These are phyloP conservation scores for Abortiporus biennis DNA, from an alignment of 1,284 basidiomycete species.

Conservation along the genomic window DNA sequence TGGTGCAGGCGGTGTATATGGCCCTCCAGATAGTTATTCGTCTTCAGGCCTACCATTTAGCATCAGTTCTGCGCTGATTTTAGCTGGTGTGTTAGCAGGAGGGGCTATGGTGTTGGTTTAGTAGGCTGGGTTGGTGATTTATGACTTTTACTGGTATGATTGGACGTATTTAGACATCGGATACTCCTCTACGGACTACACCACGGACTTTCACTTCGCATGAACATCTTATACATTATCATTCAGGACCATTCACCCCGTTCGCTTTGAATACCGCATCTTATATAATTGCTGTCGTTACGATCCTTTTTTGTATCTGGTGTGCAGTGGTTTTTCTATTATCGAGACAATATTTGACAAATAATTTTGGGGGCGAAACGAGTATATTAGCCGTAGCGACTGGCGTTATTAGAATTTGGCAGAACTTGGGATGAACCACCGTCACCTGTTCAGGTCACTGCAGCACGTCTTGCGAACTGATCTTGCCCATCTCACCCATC, in stretches of 20 bases:
- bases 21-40: constrained; percentile 59
- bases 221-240: constrained; percentile 7
- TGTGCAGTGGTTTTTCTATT: too few species aligned
- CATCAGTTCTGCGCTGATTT: constrained; percentile 30
- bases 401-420: too few species aligned
- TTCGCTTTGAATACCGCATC: background rate
- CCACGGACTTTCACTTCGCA: constrained; percentile 9
- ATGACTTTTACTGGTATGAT: constrained; percentile 1
- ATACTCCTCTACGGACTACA: constrained; percentile 11
- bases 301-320: too few species aligned
- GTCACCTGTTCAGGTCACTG: constrained; percentile 7
- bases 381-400: too few species aligned
- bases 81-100: constrained; percentile 39
- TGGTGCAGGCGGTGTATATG: constrained; percentile 36
- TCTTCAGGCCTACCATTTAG: constrained; percentile 44
- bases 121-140: constrained; percentile 11
- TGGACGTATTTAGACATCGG: constrained; percentile 7
- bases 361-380: too few species aligned
- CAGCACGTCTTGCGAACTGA: constrained; percentile 8
- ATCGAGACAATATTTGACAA: too few species aligned
- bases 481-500: constrained; percentile 9
- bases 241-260: constrained; percentile 5
- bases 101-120: constrained; percentile 41
- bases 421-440: constrained; percentile 5
- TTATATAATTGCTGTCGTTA: constrained; percentile 3